Conservation (phyloP, 2,329 filamentous ascomycete species). For the Scedosporium apiospermum region DNA sequence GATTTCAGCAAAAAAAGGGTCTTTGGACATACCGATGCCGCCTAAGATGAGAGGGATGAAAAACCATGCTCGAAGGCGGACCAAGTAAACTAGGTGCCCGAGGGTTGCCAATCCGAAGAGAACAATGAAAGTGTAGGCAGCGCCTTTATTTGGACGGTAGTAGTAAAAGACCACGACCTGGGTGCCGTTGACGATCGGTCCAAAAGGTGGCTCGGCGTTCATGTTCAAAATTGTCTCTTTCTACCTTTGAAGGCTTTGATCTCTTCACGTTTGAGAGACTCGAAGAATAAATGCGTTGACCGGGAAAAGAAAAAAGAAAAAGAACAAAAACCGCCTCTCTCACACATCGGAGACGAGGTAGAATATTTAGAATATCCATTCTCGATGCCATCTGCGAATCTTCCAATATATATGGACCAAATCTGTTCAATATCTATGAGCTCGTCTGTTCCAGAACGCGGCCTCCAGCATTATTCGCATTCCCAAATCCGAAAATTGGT, state of each 20-base stretch:
- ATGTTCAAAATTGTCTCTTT: not conserved
- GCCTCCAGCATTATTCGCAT: not conserved
- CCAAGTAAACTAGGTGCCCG: constrained; percentile 29
- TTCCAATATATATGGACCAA: not conserved
- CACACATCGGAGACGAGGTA: too few species aligned
- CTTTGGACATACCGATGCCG: constrained; percentile 31
- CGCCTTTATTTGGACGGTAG: constrained; percentile 35
- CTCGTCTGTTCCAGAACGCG: too few species aligned
- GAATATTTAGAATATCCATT: not conserved
- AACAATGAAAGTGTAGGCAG: constrained; percentile 30
- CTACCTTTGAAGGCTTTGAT: not conserved
- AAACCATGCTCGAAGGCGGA: constrained; percentile 36
- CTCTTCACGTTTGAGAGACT: not conserved
- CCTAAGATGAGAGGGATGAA: constrained; percentile 42
- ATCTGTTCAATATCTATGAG: not conserved
- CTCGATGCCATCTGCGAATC: not conserved
- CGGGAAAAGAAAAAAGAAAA: not conserved
- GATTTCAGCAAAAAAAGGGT: not conserved
- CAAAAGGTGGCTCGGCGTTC: constrained; percentile 1
- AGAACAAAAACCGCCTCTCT: not conserved
- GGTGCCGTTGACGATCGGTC: constrained; percentile 2
- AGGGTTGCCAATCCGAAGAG: constrained; percentile 31
- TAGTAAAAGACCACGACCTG: constrained; percentile 26
- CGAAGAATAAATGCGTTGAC: not conserved
- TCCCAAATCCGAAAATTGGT: not conserved